phyloP scores from a whole-genome alignment of 306 rosid genomes.

The Begonia masoniana region DNA sequence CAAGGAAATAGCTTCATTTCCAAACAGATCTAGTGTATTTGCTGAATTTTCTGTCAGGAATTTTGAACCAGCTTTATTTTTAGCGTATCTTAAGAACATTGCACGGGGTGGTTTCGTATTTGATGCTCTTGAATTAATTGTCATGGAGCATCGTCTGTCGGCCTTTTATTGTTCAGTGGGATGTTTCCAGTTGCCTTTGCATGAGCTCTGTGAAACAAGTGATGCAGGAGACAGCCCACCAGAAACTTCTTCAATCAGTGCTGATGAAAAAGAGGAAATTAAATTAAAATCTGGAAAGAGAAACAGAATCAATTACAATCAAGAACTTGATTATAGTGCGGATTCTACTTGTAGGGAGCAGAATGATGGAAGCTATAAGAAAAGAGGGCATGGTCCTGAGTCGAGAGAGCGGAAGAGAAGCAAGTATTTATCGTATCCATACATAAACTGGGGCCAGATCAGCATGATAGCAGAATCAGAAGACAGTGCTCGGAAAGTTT shows the following conservation, averaged over 20 bases:
- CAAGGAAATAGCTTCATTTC: conserved; percentile 6
- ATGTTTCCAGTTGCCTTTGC: conserved; percentile 31
- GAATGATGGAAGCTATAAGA: conserved; percentile 9
- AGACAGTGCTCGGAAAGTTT: conserved; percentile 3
- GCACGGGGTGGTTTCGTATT: conserved; percentile 20
- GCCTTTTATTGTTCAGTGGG: conserved; percentile 33
- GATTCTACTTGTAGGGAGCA: conserved; percentile 6
- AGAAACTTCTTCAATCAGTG: conserved; percentile 11
- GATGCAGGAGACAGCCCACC: conserved; percentile 11
- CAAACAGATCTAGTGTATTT: conserved; percentile 8
- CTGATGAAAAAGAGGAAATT: conserved; percentile 1
- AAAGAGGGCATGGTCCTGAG: conserved; percentile 26
- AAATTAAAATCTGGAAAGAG: conserved; percentile 16
- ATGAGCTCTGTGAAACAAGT: conserved; percentile 21
- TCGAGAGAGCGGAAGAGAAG: conserved; percentile 67
- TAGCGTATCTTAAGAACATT: conserved; percentile 21
- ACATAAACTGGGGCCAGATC: conserved; percentile 33
- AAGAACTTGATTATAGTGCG: conserved; percentile 6
- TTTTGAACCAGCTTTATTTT: conserved; percentile 22
- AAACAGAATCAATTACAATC: conserved; percentile 7
- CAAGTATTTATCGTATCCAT: conserved; percentile 73
- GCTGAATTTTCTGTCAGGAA: conserved; percentile 22
- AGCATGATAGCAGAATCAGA: conserved; percentile 8
- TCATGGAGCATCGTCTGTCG: conserved; percentile 21
- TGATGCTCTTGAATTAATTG: conserved; percentile 20